A percentile compares a stretch with the other conserved stretches of the same genome.
phyloP scores from a whole-genome alignment of 2,329 filamentous ascomycete species.

The Myriosclerotinia scirpicola region DNA sequence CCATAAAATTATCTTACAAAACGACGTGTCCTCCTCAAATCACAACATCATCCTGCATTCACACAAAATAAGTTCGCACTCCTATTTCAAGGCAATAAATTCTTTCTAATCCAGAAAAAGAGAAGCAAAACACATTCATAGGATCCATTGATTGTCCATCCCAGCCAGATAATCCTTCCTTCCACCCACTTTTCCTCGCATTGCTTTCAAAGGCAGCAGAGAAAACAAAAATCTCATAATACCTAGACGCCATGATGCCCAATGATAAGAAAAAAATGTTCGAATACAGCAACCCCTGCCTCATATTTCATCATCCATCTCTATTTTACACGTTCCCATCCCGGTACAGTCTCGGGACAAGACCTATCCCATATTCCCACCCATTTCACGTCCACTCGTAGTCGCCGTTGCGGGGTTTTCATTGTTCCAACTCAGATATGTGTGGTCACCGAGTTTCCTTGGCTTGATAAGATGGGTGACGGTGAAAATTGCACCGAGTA shows the following conservation, averaged over 20 bases:
- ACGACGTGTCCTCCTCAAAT: no score
- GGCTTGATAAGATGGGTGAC: slow-evolving; percentile 89
- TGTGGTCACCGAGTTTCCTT: slow-evolving; percentile 97
- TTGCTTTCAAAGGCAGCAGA: slow-evolving; percentile 6
- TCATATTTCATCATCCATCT: slow-evolving; percentile 17
- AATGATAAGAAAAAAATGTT: slow-evolving; percentile 1
- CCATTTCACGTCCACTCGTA: slow-evolving; percentile 55
- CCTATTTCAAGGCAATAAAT: slow-evolving; percentile 12
- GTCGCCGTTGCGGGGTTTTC: slow-evolving; percentile 58
- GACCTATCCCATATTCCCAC: slow-evolving; percentile 16
- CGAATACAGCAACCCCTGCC: slow-evolving; percentile 5
- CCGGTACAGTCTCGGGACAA: neutral
- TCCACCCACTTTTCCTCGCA: slow-evolving; percentile 14
- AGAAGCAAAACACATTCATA: slow-evolving; percentile 3
- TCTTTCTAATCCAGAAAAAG: slow-evolving; percentile 1
- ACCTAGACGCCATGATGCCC: slow-evolving; percentile 17
- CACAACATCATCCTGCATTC: neutral
- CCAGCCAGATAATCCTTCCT: slow-evolving; percentile 3
- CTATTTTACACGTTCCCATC: slow-evolving; percentile 8
- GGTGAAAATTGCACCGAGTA: slow-evolving; percentile 86
- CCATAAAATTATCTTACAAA: neutral
- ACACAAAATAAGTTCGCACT: no score
- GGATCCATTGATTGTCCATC: neutral
- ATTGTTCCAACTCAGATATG: slow-evolving; percentile 94
- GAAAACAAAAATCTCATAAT: slow-evolving; percentile 6